Conservation (phyloP, 148 eudicot genomes). For the Rheum nobile region DNA sequence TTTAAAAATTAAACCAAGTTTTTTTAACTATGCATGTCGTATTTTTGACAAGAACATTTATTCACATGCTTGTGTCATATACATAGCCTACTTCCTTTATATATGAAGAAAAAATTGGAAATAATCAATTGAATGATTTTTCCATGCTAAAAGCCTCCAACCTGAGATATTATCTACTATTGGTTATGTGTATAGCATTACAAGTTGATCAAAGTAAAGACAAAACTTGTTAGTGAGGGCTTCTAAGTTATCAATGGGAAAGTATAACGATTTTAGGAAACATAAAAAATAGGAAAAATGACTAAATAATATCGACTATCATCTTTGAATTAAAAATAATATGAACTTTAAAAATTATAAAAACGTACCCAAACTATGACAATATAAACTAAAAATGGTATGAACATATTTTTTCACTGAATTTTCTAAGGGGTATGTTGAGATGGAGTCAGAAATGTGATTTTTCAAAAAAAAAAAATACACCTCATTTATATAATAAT, state of each 20-base stretch:
- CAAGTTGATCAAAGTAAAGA: not conserved
- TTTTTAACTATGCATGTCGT: not conserved
- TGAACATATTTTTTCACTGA: too few species aligned
- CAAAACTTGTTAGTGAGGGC: not conserved
- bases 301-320: too few species aligned
- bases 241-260: not conserved
- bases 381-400: too few species aligned
- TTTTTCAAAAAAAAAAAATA: too few species aligned
- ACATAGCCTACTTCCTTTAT: not conserved
- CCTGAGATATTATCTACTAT: not conserved
- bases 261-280: not conserved
- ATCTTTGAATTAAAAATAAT: too few species aligned
- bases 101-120: not conserved
- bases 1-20: too few species aligned
- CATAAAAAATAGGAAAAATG: not conserved
- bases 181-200: not conserved
- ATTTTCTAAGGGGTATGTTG: too few species aligned
- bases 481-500: too few species aligned
- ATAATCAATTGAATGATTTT: not conserved
- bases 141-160: not conserved
- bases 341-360: too few species aligned
- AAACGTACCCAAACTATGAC: too few species aligned
- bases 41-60: too few species aligned
- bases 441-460: too few species aligned
- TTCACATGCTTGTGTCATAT: not conserved